Evolutionary conservation across 2,329 filamentous ascomycete genomes (phyloP).

Genomic region (Alternaria ethzedia): DNA sequence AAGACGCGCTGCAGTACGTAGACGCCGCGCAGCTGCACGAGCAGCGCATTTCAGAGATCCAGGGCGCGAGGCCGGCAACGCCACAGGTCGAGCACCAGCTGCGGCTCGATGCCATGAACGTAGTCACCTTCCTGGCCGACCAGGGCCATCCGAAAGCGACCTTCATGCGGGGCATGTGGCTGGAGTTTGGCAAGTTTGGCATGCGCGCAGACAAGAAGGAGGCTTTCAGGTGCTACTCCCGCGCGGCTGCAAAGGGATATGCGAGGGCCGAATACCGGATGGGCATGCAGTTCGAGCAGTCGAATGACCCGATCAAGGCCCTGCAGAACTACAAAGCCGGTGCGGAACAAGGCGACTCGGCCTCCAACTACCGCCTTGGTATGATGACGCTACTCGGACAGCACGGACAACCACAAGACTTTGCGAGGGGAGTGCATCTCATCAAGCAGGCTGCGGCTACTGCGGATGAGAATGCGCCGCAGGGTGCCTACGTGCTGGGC

Average conservation of each 20-base stretch:
- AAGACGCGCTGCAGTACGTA: slow-evolving; percentile 87
- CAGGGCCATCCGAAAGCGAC: slow-evolving; percentile 93
- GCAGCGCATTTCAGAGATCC: slow-evolving; percentile 66
- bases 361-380: slow-evolving; percentile 83
- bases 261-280: slow-evolving; percentile 92
- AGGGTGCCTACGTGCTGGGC: slow-evolving; percentile 92
- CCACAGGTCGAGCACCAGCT: slow-evolving; percentile 89
- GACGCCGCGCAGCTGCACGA: slow-evolving; percentile 82
- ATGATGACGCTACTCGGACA: slow-evolving; percentile 98
- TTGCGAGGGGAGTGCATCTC: slow-evolving; percentile 75
- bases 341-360: slow-evolving; percentile 81
- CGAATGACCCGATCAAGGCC: slow-evolving; percentile 89
- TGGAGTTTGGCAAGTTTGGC: slow-evolving; percentile 97
- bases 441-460: slow-evolving; percentile 83
- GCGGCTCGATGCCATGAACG: slow-evolving; percentile 85
- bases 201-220: slow-evolving; percentile 91
- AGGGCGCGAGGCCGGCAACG: slow-evolving; percentile 72
- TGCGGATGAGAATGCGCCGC: slow-evolving; percentile 94
- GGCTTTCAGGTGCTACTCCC: slow-evolving; percentile 84
- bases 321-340: slow-evolving; percentile 89
- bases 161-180: slow-evolving; percentile 95
- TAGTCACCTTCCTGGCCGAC: slow-evolving; percentile 86
- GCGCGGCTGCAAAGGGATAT: slow-evolving; percentile 86
- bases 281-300: slow-evolving; percentile 97
- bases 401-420: slow-evolving; percentile 87